A percentile compares a stretch with the other conserved stretches of the same genome.
These are phyloP conservation scores for Penicillium sp. DNA, from an alignment of 2,329 filamentous ascomycete species.

Conservation along the genomic window DNA sequence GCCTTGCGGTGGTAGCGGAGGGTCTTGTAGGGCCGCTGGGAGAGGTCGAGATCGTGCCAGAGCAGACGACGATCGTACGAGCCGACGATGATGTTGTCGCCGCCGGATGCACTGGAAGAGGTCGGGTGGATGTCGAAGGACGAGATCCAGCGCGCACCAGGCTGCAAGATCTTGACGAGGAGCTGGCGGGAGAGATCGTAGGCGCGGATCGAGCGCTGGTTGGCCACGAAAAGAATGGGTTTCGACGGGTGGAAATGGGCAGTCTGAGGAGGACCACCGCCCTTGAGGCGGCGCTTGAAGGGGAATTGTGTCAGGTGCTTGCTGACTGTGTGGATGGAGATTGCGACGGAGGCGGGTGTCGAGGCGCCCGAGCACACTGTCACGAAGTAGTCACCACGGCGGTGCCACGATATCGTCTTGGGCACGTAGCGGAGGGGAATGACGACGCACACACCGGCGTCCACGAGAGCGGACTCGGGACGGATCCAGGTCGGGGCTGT, in stretches of 20 bases:
- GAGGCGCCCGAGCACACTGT: conserved; percentile 72
- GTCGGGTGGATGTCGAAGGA: conserved; percentile 85
- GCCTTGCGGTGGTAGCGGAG: conserved; percentile 92
- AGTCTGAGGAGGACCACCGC: conserved; percentile 75
- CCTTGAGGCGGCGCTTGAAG: conserved; percentile 70
- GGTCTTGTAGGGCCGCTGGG: conserved; percentile 88
- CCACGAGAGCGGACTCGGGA: conserved; percentile 69
- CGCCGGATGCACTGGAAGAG: conserved; percentile 87
- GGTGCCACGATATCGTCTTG: conserved; percentile 91
- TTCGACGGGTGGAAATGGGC: conserved; percentile 93
- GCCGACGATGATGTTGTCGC: conserved; percentile 90
- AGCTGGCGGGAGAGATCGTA: conserved; percentile 93
- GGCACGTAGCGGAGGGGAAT: conserved; percentile 75
- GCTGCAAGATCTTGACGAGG: conserved; percentile 87
- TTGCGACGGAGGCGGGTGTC: conserved; percentile 58
- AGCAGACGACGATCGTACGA: conserved; percentile 91
- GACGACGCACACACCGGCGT: conserved; percentile 72
- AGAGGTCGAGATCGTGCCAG: conserved; percentile 96
- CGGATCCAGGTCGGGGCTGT: conserved; percentile 79
- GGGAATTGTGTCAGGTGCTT: conserved; percentile 94
- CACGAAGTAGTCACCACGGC: conserved; percentile 88
- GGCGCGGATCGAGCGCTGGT: conserved; percentile 85
- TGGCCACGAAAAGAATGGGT: conserved; percentile 93
- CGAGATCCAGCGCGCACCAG: conserved; percentile 91
- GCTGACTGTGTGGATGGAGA: conserved; percentile 90